phyloP scores from a whole-genome alignment of 1,139 yeast genomes.

The Candida buenavistaensis region DNA sequence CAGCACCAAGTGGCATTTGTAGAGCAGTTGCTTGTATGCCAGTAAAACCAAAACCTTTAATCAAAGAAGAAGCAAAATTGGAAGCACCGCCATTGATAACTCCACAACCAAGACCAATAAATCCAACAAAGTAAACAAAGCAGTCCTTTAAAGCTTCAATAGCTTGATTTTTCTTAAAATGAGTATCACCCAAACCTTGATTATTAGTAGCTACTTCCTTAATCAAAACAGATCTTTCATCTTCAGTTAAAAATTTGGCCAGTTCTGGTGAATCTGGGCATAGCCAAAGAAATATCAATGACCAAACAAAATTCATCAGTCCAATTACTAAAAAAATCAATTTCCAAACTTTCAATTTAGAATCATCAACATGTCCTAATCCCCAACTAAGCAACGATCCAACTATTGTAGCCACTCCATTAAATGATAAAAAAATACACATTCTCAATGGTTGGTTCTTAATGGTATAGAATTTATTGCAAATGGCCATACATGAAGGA shows the following conservation, averaged over 20 bases:
- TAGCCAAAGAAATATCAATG: conserved; percentile 22
- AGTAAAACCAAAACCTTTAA: conserved; percentile 27
- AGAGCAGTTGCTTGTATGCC: conserved; percentile 26
- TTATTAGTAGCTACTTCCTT: conserved; percentile 24
- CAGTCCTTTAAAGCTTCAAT: conserved; percentile 27
- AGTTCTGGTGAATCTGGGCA: conserved; percentile 45
- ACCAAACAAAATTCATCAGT: conserved; percentile 32
- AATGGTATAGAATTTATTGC: conserved; percentile 22
- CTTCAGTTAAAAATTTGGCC: conserved; percentile 37
- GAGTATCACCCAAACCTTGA: conserved; percentile 25
- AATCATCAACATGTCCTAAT: conserved; percentile 29
- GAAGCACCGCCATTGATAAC: conserved; percentile 30
- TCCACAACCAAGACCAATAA: conserved; percentile 26
- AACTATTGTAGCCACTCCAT: conserved; percentile 32
- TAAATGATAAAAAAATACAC: conserved; percentile 29
- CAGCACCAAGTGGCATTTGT: conserved; percentile 33
- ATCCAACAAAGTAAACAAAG: conserved; percentile 27
- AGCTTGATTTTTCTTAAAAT: conserved; percentile 21
- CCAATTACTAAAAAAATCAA: conserved; percentile 47
- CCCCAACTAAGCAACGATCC: conserved; percentile 35
- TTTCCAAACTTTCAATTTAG: conserved; percentile 25
- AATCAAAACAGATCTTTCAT: conserved; percentile 31
- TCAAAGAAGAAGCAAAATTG: conserved; percentile 27
- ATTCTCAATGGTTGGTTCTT: conserved; percentile 38
- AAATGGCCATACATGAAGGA: conserved; percentile 30